Evolutionary conservation across 352 stramenopile genomes (phyloP), one percentile per base, ranked within the genome.

Genomic region (Phytophthora gonapodyides): DNA sequence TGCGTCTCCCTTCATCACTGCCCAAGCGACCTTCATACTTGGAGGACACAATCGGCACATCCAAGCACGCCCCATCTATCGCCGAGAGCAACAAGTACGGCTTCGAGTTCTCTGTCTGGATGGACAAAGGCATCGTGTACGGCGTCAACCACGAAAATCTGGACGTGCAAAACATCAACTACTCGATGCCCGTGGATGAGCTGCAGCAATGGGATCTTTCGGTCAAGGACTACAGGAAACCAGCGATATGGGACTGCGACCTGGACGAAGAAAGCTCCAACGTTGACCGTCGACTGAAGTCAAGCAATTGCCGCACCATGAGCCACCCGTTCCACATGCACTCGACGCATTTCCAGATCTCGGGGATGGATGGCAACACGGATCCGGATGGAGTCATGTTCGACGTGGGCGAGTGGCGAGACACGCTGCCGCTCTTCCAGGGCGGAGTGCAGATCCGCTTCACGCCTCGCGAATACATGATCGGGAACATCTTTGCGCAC

Each of bases 291-390:
- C 58, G 47, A 7, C 42, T 67, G 12, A 61, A 57, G 43, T 58
- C 67, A 17, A 62, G 40, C 56, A 59, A 72, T 51, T 91, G 82
- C 64, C 82, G 83, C 43, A 78, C 78, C 16, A 89, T 91, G 82
- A 89, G 75, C 27, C 82, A 91, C 42, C 82, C 82, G 42, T 93
- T 91, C 69, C 84, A 93, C 61, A 85, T 93, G 49, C 84, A 93
- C 73, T 71, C 71, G 35, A 84, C 78, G 37, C 84, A 91, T 60
- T 91, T 93, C 45, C 81, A 89, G 61, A 66, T 91, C 36, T 78
- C 78, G 16, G 64, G 52, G 31, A 72, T 82, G 45, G 73, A 78
- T 24, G 63, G 62, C 6, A 63, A 43, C 31, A 64, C 76, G 1
- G 81, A 89, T 45, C 77, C 80, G 3, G 72, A 89, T 47, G 71